These are phyloP conservation scores for Nitzschia sp. DNA, from an alignment of 108 stramenopile species.

Conservation along the genomic window DNA sequence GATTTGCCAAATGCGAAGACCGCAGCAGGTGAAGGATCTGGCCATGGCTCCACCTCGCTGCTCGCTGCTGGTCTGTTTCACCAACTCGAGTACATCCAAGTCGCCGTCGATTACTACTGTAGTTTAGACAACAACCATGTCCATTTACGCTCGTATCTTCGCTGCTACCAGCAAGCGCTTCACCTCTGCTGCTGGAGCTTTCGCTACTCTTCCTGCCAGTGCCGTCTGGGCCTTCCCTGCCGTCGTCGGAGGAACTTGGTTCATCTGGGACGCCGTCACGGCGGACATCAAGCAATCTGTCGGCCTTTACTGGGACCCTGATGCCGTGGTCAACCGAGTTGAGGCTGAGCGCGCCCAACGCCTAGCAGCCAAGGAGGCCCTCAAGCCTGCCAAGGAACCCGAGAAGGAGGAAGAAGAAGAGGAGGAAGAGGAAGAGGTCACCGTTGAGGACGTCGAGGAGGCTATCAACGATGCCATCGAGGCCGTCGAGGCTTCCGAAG, in stretches of 20 bases:
- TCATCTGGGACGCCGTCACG: conserved; percentile 36
- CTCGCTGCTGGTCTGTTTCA: too few species aligned
- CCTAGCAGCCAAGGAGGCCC: conserved; percentile 21
- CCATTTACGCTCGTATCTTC: conserved; percentile 32
- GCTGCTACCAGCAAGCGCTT: conserved; percentile 25
- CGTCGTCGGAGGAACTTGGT: conserved; percentile 25
- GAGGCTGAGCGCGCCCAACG: conserved; percentile 33
- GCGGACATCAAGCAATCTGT: conserved; percentile 30
- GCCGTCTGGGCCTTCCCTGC: conserved; percentile 35
- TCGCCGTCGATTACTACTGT: background rate
- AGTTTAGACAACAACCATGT: background rate
- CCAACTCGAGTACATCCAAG: too few species aligned
- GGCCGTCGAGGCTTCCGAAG: conserved; percentile 4
- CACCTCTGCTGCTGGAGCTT: conserved; percentile 4
- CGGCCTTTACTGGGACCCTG: conserved; percentile 36
- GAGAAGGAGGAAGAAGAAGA: conserved; percentile 11
- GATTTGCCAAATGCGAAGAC: too few species aligned
- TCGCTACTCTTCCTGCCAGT: conserved; percentile 1
- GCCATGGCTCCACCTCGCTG: too few species aligned
- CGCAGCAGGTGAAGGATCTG: too few species aligned
- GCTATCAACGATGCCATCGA: conserved; percentile 21
- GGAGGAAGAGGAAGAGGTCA: conserved; percentile 19
- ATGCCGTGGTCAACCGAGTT: conserved; percentile 30
- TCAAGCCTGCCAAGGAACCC: conserved; percentile 19
- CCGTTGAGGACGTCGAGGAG: conserved; percentile 14